Conservation (phyloP, 352 stramenopile species). For the Globisporangium solare region DNA sequence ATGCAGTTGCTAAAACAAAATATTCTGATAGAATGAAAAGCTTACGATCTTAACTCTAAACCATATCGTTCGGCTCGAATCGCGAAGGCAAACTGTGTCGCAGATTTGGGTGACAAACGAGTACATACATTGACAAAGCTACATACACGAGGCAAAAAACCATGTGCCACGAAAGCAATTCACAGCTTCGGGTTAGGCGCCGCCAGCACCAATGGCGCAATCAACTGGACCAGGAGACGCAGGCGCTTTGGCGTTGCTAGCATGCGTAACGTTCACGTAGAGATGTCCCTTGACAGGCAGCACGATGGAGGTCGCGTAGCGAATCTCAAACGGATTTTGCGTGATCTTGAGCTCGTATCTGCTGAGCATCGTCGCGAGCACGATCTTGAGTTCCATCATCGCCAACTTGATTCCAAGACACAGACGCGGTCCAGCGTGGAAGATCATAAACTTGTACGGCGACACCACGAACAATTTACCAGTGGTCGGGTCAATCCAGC, state of each 20-base stretch:
- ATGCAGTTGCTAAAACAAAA: no score
- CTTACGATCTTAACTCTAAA: no score
- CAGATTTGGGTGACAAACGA: no score
- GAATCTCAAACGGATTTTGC: conserved; percentile 27
- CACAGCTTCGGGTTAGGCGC: conserved; percentile 7
- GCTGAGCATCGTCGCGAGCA: conserved; percentile 34
- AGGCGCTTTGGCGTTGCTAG: not conserved
- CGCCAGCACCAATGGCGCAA: conserved; percentile 8
- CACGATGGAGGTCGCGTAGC: conserved; percentile 36
- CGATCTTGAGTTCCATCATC: conserved; percentile 62
- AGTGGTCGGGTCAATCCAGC: conserved; percentile 46
- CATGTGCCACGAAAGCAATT: no score
- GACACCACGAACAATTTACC: conserved; percentile 36
- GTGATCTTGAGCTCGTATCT: conserved; percentile 25
- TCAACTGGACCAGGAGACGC: not conserved
- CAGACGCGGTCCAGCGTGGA: conserved; percentile 53
- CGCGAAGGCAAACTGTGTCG: no score
- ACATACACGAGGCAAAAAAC: no score
- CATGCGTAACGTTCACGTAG: conserved; percentile 19
- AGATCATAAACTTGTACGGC: conserved; percentile 64
- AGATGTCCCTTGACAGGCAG: conserved; percentile 36
- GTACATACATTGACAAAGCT: no score
- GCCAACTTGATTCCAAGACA: conserved; percentile 58
- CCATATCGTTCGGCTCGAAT: no score
- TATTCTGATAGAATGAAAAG: no score